phyloP scores from a whole-genome alignment of 2,329 filamentous ascomycete species.

The Cercospora beticola region DNA sequence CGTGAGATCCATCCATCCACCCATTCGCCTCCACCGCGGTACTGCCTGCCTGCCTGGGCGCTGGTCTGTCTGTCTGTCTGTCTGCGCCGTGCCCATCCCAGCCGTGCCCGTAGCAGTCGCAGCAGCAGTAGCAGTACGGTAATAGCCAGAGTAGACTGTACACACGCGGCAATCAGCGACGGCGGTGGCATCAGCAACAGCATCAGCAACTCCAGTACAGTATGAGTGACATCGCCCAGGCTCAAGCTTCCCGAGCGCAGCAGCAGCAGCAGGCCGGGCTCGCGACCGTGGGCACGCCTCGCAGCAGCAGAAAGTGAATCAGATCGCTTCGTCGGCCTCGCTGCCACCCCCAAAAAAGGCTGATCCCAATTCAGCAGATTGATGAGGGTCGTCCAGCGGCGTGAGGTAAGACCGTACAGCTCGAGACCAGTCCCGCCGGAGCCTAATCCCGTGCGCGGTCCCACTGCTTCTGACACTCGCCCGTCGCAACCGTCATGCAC shows the following conservation, averaged over 20 bases:
- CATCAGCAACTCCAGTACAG: background rate
- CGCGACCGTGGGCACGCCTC: constrained; percentile 17
- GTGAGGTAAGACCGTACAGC: constrained; percentile 22
- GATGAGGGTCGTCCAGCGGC: constrained; percentile 15
- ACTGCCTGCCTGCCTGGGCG: background rate
- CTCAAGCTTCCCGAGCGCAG: constrained; percentile 22
- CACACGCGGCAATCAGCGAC: background rate
- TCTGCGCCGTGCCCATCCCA: background rate
- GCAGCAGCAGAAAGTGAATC: constrained; percentile 18
- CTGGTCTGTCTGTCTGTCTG: background rate
- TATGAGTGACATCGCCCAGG: background rate
- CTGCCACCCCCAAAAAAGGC: constrained; percentile 17
- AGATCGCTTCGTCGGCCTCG: constrained; percentile 19
- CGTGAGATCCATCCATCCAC: background rate
- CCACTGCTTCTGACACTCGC: constrained; percentile 13
- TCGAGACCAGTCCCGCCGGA: constrained; percentile 13
- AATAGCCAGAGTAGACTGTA: too few species aligned
- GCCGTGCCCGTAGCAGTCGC: background rate
- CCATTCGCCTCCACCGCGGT: background rate
- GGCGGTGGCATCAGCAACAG: background rate
- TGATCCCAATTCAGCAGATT: constrained; percentile 23
- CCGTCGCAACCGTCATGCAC: constrained; percentile 7
- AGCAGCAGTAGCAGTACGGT: background rate
- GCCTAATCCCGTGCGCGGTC: constrained; percentile 13
- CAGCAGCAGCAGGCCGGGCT: constrained; percentile 9